Base-by-base conservation (phyloP, 2,329 filamentous ascomycete genomes). In the Immersiporthe knoxdaviesiana region DNA sequence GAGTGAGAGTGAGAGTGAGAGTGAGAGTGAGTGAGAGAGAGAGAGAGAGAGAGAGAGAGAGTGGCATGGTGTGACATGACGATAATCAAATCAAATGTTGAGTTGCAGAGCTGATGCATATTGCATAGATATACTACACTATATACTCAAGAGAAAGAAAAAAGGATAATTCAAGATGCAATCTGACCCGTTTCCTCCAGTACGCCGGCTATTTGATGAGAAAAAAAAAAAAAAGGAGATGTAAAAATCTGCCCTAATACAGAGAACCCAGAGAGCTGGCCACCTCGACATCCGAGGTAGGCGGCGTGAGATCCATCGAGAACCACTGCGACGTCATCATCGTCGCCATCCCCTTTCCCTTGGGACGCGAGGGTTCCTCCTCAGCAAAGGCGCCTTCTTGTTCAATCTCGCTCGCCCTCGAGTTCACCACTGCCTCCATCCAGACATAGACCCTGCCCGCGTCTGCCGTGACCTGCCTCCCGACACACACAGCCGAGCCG, bases 181-280 rank as follows among this genome's bases (percentile, higher is more conserved):
- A 56, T 7, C 47, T 21, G 2, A 3, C 21, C 47, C 47, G 21
- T 16, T 60, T 32, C 32, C 24, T 21, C 58, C 32, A 8, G 18
- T 44, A 12, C 59, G 32, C 56, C 56, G 18, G 56, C 56, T 59
- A 11, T 37, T 18, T 16, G 21, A 59, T 16, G 1, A 27, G 11
- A 2, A 61, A 27, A 30, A 35, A 6, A 27, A 62, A 30, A 6
- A 27, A 1, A 10, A 30, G 3, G 5, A 12, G 10, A 47, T 2
- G n/a, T 7, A 21, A 47, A n/a, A 3, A n/a, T n/a, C n/a, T n/a
- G 41, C 32, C 8, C 12, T 62, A 62, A 27, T 63, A 63, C 61
- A 63, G 3, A 50, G 61, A 63, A 16, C 61, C 61, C 61, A 63
- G 61, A 7, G 61, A 63, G 27, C 61, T 63, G 10, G 61, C 61